These are phyloP conservation scores for Phytophthora sojae DNA, from an alignment of 352 stramenopile genomes.

Conservation along the genomic window DNA sequence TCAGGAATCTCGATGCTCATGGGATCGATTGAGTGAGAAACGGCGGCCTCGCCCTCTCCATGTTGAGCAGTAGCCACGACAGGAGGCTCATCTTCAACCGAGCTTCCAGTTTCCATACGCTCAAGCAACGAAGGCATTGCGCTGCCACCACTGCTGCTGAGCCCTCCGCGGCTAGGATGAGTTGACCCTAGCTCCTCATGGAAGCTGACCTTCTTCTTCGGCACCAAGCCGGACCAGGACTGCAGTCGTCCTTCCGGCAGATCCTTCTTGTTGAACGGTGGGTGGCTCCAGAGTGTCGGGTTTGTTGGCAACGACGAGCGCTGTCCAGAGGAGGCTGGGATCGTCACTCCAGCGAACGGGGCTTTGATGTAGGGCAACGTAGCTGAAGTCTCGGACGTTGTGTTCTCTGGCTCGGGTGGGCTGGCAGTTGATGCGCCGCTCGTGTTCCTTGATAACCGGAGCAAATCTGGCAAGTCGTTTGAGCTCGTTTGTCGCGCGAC, in stretches of 20 bases:
- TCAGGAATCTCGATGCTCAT: conserved; percentile 69
- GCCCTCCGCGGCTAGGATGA: conserved; percentile 18
- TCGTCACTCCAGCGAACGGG: conserved; percentile 10
- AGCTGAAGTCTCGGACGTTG: conserved; percentile 31
- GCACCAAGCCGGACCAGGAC: conserved; percentile 20
- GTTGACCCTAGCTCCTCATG: conserved; percentile 29
- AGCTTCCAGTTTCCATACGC: conserved; percentile 35
- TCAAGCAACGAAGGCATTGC: conserved; percentile 36
- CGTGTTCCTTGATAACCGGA: conserved; percentile 37
- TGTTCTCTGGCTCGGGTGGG: conserved; percentile 8
- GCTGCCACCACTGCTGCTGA: conserved; percentile 23
- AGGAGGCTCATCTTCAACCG: conserved; percentile 16
- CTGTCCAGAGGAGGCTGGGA: conserved; percentile 16
- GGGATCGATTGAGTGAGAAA: conserved; percentile 28
- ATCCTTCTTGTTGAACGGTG: conserved; percentile 50
- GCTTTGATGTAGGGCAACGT: conserved; percentile 45
- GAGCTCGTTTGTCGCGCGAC: conserved; percentile 31
- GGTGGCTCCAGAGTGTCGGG: conserved; percentile 62
- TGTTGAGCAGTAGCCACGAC: too few species aligned
- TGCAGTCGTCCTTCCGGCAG: conserved; percentile 17
- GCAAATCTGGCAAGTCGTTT: conserved; percentile 35
- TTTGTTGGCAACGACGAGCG: conserved; percentile 42
- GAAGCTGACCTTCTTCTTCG: conserved; percentile 45
- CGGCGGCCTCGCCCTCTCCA: not conserved
- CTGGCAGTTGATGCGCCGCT: conserved; percentile 28